Conservation (phyloP, 495 filamentous ascomycete species). For the Penicillium cosmopolitanum region DNA sequence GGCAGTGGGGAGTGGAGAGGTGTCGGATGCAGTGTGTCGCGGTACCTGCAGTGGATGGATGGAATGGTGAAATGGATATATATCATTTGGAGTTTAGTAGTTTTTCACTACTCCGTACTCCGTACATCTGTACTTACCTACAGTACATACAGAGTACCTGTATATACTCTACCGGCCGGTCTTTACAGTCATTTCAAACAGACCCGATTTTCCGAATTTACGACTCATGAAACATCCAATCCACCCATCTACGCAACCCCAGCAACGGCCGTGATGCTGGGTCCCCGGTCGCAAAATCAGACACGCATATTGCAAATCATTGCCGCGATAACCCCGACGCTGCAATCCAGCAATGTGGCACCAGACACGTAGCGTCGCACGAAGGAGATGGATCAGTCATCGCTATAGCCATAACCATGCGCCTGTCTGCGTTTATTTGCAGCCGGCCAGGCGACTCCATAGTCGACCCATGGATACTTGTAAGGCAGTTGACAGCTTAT, state of each 20-base stretch:
- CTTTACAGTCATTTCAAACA: too few species aligned
- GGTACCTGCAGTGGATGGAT: background rate
- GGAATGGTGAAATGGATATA: background rate
- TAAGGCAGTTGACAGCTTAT: constrained; percentile 12
- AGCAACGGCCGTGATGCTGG: constrained; percentile 14
- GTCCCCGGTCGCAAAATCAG: background rate
- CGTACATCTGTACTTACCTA: background rate
- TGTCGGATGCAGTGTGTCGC: too few species aligned
- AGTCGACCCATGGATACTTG: too few species aligned
- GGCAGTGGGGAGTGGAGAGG: too few species aligned
- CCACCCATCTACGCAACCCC: constrained; percentile 11
- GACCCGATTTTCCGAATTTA: background rate
- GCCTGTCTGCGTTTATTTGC: background rate
- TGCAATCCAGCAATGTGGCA: constrained; percentile 12
- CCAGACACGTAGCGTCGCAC: constrained; percentile 7
- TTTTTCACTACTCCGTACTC: background rate
- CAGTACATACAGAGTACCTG: too few species aligned
- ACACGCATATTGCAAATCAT: constrained; percentile 10
- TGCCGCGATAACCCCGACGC: background rate
- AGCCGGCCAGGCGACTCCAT: too few species aligned
- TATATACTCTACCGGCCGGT: too few species aligned
- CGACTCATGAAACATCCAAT: background rate
- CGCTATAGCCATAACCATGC: background rate
- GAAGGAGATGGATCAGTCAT: background rate
- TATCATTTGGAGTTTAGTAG: too few species aligned